These are phyloP conservation scores for Phytophthora macrochlamydospora DNA, from an alignment of 352 stramenopile species.

Conservation along the genomic window DNA sequence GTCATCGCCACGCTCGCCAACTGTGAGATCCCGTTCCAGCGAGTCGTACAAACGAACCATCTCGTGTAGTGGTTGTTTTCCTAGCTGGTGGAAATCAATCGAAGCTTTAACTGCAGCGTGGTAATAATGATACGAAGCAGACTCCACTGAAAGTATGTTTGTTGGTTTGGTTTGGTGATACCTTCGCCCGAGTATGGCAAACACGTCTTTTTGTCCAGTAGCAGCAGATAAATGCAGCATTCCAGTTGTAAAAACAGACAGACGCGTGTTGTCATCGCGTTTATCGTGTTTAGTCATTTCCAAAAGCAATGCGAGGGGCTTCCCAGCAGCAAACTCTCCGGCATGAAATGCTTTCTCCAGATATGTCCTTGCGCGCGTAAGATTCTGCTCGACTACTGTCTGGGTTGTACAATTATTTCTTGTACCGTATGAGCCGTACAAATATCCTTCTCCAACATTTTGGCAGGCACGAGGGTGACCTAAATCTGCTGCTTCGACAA, in stretches of 20 bases:
- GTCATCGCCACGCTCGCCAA: slow-evolving; percentile 63
- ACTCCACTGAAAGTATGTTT: slow-evolving; percentile 23
- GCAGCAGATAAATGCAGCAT: slow-evolving; percentile 59
- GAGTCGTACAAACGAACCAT: slow-evolving; percentile 79
- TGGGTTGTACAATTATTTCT: slow-evolving; percentile 18
- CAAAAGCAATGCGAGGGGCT: slow-evolving; percentile 32
- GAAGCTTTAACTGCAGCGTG: slow-evolving; percentile 55
- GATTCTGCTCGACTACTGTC: slow-evolving; percentile 23
- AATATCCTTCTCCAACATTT: slow-evolving; percentile 37
- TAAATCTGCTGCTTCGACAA: slow-evolving; percentile 42
- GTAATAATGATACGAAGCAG: slow-evolving; percentile 65
- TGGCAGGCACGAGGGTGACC: slow-evolving; percentile 32
- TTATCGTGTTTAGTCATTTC: not conserved
- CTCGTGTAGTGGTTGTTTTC: slow-evolving; percentile 80
- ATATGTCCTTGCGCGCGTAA: slow-evolving; percentile 16
- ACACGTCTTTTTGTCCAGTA: slow-evolving; percentile 47
- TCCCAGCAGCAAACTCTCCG: slow-evolving; percentile 27
- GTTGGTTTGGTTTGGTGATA: slow-evolving; percentile 25
- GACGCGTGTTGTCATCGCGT: not conserved
- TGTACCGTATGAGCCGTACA: slow-evolving; percentile 37
- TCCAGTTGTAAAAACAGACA: slow-evolving; percentile 30
- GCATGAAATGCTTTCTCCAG: slow-evolving; percentile 25
- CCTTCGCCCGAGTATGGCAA: slow-evolving; percentile 55
- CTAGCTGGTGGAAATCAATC: slow-evolving; percentile 61
- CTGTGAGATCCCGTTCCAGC: slow-evolving; percentile 47